These are phyloP conservation scores for Pythium vanterpoolii DNA, from an alignment of 352 stramenopile species.

Conservation along the genomic window DNA sequence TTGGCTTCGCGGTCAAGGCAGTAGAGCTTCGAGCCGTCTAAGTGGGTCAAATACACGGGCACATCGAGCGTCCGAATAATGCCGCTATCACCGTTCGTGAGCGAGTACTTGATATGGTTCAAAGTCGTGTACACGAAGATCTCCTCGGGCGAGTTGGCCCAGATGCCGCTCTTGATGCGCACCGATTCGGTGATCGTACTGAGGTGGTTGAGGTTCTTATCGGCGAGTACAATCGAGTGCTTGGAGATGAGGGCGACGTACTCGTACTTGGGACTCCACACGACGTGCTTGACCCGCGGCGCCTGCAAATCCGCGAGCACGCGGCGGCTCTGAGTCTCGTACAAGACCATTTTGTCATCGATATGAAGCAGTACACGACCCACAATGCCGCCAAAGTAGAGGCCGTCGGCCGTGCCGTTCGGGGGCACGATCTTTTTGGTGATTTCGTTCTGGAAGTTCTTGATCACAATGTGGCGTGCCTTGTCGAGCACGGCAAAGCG, in stretches of 20 bases:
- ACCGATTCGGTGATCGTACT: constrained; percentile 97
- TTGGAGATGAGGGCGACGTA: constrained; percentile 98
- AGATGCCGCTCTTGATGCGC: constrained; percentile 93
- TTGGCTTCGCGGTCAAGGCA: constrained; percentile 98
- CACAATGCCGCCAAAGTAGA: constrained; percentile 97
- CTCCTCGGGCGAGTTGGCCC: constrained; percentile 87
- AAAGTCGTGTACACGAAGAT: constrained; percentile 99
- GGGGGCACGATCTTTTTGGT: constrained; percentile 97
- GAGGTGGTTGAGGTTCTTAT: constrained; percentile 97
- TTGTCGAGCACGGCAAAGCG: constrained; percentile 98
- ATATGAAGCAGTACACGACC: constrained; percentile 96
- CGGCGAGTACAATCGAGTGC: constrained; percentile 96
- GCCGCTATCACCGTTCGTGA: constrained; percentile 93
- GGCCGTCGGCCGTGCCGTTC: constrained; percentile 91
- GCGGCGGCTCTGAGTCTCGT: constrained; percentile 96
- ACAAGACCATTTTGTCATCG: constrained; percentile 97
- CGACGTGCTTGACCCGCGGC: constrained; percentile 96
- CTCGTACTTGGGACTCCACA: constrained; percentile 96
- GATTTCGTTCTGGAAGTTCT: constrained; percentile 99
- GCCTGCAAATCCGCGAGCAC: constrained; percentile 96
- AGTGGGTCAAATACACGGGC: constrained; percentile 96
- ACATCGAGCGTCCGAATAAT: constrained; percentile 98
- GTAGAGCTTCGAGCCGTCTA: constrained; percentile 94
- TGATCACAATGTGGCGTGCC: constrained; percentile 96
- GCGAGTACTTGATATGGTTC: constrained; percentile 93